Evolutionary conservation across 331 rosid species (phyloP), one percentile per base, ranked within the genome.

Genomic region (Saraca asoca): DNA sequence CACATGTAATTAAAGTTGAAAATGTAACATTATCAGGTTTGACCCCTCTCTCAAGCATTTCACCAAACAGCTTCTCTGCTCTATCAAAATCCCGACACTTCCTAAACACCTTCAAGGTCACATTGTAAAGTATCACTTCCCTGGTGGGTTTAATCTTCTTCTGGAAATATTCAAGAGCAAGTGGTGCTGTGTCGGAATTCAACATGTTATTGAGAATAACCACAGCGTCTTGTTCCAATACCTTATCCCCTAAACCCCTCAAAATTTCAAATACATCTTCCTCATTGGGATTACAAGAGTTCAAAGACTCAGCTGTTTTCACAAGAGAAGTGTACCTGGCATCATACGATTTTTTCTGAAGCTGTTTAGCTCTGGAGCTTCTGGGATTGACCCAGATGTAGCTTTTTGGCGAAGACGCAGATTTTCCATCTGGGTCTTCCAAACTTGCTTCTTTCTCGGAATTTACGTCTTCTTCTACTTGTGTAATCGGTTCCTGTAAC

Each of bases 1-100:
- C 89, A 79, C 91, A 92, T 35, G 72, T 82, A 75, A 92, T 85
- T 20, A 89, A 50, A 13, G 96, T 89, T 2, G 91, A 83, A 81
- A 92, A 92, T 0, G 94, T 92, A 35, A 87, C 65, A 58, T 79
- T 76, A 83, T 82, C 85, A 9, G 96, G 95, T 13, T 63, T 78
- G 42, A 83, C 56, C 48, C 84, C 87, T 69, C 92, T 87, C 11
- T 85, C 62, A 68, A 85, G 69, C 88, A 92, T 74, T 79, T 89
- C 89, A 70, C 73, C 86, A 73, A 92, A 85, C 85, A 92, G 85
- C 83, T 87, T 83, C 88, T 89, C 93, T 6, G 93, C 98, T 24
- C 88, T 66, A 6, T 77, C 87, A 64, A 85, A 68, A 51, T 85
- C 87, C 82, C 17, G 83, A 51, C 46, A 61, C 51, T 85, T 71